A percentile compares a stretch with the other conserved stretches of the same genome.
Conservation (phyloP, 805 yeast species). For the Wickerhamiella shivajii region DNA sequence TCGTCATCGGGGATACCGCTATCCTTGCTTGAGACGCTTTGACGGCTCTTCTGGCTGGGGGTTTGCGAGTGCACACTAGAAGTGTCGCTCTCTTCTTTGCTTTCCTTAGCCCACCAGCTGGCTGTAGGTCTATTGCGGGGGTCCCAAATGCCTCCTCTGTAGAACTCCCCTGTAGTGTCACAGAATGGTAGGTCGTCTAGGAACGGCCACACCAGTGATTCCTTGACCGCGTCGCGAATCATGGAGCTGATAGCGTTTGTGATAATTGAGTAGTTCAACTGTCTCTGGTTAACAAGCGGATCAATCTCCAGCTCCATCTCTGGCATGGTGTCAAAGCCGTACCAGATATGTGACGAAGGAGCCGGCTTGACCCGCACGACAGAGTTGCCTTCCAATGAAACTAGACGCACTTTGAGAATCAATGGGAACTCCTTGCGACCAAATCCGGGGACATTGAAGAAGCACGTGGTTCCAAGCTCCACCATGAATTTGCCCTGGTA, state of each 20-base stretch:
- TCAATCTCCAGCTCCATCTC: slow-evolving; percentile 59
- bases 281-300: slow-evolving; percentile 81
- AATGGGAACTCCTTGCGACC: slow-evolving; percentile 61
- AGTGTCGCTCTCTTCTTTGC: too few relatives aligned
- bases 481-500: slow-evolving; percentile 68
- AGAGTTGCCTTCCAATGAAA: slow-evolving; percentile 59
- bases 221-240: slow-evolving; percentile 63
- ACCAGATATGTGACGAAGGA: slow-evolving; percentile 86
- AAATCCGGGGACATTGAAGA: slow-evolving; percentile 61
- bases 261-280: slow-evolving; percentile 60
- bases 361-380: slow-evolving; percentile 66
- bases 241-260: slow-evolving; percentile 68
- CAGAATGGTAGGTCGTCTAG: slow-evolving; percentile 79
- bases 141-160: slow-evolving; percentile 92
- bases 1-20: not conserved
- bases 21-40: not conserved
- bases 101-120: slow-evolving; percentile 1
- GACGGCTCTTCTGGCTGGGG: not conserved
- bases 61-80: too few relatives aligned
- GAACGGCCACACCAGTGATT: slow-evolving; percentile 67
- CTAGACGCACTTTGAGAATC: slow-evolving; percentile 52
- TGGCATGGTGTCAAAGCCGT: slow-evolving; percentile 71
- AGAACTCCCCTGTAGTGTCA: slow-evolving; percentile 50
- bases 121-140: slow-evolving; percentile 11
- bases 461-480: slow-evolving; percentile 68